Evolutionary conservation across 495 filamentous ascomycete species (phyloP), one percentile per base, ranked within the genome.

Genomic region (Usnea hakonensis): DNA sequence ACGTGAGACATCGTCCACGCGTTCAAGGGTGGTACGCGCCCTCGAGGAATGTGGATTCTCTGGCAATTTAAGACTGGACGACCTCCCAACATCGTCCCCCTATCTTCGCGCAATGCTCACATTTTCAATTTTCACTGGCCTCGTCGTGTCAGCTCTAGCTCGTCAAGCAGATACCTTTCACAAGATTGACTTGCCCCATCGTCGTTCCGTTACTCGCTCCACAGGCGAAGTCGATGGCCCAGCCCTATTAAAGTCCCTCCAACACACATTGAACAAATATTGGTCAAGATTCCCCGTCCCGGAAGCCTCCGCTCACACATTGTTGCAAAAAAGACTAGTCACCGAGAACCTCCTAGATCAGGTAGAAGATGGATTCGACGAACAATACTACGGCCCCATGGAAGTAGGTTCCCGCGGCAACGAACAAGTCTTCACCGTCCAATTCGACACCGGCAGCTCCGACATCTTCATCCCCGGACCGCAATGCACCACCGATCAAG

Each of bases 141-240:
- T 52, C 48, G 30, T 50, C 46, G 23, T 30, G 46, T 26, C 48
- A 30, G 48, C 48, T 9, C 16, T 16, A n/a, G 3, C 48, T 19
- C 48, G 13, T 16, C 23, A 32, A 32, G 28, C 28, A 32, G 28
- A 52, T 32, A 14, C 3, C 3, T 8, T 52, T 26, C 9, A 52
- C 14, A 52, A 14, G 23, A 19, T 52, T 9, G 48, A 13, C 78
- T 10, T 56, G 48, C 48, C 48, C 1, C 16, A 8, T 19, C 48
- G 28, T 52, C 26, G 48, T 52, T 17, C 48, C 26, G 30, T 52
- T 3, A 9, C 28, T 32, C 28, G 28, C 28, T 52, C 48, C 48
- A 52, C 48, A 32, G 48, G 48, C 16, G 48, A 52, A 16, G 48
- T 52, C 48, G n/a, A 52, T 16, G 48, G 48, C 26, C 48, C 28